phyloP scores from a whole-genome alignment of 2,329 filamentous ascomycete species.

The Beauveria australis region DNA sequence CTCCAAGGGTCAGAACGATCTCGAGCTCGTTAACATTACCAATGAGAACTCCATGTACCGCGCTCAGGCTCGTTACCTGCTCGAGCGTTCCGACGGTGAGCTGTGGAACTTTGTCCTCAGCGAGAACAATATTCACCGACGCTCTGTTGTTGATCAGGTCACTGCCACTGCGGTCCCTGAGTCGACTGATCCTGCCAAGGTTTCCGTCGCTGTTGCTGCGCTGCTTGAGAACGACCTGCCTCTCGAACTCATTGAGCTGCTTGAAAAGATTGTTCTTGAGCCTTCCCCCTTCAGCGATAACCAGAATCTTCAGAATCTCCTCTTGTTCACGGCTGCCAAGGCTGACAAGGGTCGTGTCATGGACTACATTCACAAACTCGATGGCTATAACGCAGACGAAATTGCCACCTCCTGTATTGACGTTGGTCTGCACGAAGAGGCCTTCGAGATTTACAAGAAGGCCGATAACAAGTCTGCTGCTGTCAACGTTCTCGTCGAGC shows the following conservation, averaged over 20 bases:
- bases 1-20: conserved; percentile 90
- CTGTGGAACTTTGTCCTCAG: conserved; percentile 93
- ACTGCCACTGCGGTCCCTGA: conserved; percentile 92
- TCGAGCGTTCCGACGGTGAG: conserved; percentile 82
- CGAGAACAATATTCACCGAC: conserved; percentile 90
- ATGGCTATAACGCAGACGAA: conserved; percentile 83
- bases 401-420: conserved; percentile 91
- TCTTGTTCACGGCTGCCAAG: conserved; percentile 94
- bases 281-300: conserved; percentile 99
- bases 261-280: conserved; percentile 99
- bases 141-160: conserved; percentile 91
- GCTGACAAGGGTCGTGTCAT: conserved; percentile 91
- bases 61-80: conserved; percentile 88
- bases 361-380: conserved; percentile 89
- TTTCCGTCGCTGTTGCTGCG: conserved; percentile 86
- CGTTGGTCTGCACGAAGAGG: conserved; percentile 90
- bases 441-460: conserved; percentile 99
- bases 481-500: conserved; percentile 85
- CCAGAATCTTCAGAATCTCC: conserved; percentile 86
- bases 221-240: conserved; percentile 90
- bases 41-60: conserved; percentile 99
- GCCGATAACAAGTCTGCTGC: conserved; percentile 80
- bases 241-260: conserved; percentile 87
- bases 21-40: conserved; percentile 94
- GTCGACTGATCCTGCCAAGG: conserved; percentile 86